Base-by-base conservation (phyloP, 176 grass and related monocot species). In the Chrysopogon serrulatus region DNA sequence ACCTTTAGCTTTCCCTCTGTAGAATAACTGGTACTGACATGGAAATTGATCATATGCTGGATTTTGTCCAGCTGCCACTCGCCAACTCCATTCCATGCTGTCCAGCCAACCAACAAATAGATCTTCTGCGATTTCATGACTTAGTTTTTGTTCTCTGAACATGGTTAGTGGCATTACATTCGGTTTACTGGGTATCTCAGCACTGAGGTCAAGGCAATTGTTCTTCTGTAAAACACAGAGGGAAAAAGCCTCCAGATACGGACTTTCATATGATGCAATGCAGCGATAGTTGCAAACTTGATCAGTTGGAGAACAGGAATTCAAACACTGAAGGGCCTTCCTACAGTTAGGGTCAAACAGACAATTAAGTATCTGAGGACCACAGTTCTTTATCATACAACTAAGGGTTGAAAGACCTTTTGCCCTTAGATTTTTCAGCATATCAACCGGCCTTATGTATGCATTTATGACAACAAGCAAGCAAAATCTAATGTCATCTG, bases 21-120 rank as follows among this genome's bases (percentile, higher is more conserved):
- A 98, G 76, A 95, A 98, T 78, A 95, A 53, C 78, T 98, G 96
- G 63, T 92, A 98, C 62, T 95, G 93, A 82, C 96, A 95, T 10
- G 96, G 93, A 37, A 98, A 98, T 74, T 98, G 96, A 53, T 98
- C 96, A 77, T 95, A 98, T 34, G 96, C 96, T 57, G 96, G 93
- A 87, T 98, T 98, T 85, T 98, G 93, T 53, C 93, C 96, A 37
- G 90, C 90, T 83, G 86, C 68, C 31, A 98, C 96, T 40, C 91
- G 73, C 96, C 96, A 98, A 78, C 96, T 98, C 92, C 90, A 98
- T 79, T 91, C 89, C 73, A 95, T 75, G 67, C 72, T 82, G 68
- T 82, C 92, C 71, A 98, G 73, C 89, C 93, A 98, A 90, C 95
- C 93, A 40, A 98, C 66, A 83, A 98, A 98, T 18, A 98, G 67